phyloP scores from a whole-genome alignment of 2,329 filamentous ascomycete species.

The Colletotrichum incanum region DNA sequence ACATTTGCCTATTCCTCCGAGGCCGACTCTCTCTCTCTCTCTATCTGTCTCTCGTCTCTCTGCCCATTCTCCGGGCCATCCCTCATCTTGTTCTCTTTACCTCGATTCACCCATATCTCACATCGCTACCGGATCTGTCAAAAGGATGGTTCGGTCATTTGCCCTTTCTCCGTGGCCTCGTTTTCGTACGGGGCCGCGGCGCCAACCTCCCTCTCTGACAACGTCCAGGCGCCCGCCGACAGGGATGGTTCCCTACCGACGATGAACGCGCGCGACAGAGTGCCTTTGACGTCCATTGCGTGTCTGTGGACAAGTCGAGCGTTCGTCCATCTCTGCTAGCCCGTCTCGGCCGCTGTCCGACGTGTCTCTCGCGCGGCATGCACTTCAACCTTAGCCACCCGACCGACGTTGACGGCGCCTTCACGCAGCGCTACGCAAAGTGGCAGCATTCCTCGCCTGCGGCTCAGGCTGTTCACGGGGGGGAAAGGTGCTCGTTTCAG shows the following conservation, averaged over 20 bases:
- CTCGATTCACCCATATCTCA: slow-evolving; percentile 18
- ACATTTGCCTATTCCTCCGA: slow-evolving; percentile 13
- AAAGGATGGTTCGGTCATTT: slow-evolving; percentile 20
- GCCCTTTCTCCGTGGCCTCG: slow-evolving; percentile 5
- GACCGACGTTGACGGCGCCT: slow-evolving; percentile 3
- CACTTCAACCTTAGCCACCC: slow-evolving; percentile 3
- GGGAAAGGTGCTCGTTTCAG: slow-evolving; percentile 34
- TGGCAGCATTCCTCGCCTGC: slow-evolving; percentile 20
- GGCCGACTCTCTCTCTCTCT: neutral
- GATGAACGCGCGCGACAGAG: neutral
- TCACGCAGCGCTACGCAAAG: slow-evolving; percentile 6
- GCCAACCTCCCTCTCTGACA: slow-evolving; percentile 17
- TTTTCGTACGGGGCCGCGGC: slow-evolving; percentile 24
- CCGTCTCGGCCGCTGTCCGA: slow-evolving; percentile 15
- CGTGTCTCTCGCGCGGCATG: slow-evolving; percentile 16
- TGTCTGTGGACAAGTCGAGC: slow-evolving; percentile 27
- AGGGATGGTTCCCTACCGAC: slow-evolving; percentile 17
- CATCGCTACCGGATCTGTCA: slow-evolving; percentile 23
- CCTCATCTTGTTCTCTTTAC: slow-evolving; percentile 8
- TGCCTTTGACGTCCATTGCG: slow-evolving; percentile 10
- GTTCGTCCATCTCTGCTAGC: slow-evolving; percentile 29
- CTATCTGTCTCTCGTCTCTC: neutral
- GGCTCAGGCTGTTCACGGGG: slow-evolving; percentile 9
- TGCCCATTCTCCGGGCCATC: neutral
- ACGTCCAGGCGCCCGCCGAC: neutral